These are phyloP conservation scores for Aspergillus homomorphus DNA, from an alignment of 495 filamentous ascomycete species.

Conservation along the genomic window DNA sequence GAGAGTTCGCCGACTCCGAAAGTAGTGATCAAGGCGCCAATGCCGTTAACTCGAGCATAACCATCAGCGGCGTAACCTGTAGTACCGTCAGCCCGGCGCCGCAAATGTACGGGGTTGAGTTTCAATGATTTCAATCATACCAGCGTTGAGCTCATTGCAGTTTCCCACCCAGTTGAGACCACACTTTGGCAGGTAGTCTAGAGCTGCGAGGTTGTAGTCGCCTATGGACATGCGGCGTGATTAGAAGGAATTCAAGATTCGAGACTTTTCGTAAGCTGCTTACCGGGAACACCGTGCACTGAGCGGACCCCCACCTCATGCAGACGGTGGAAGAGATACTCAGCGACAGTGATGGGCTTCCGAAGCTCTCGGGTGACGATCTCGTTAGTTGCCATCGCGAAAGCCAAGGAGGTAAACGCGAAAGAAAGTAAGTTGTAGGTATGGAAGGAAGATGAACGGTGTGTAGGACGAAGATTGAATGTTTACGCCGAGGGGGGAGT, in stretches of 20 bases:
- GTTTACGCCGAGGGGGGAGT: neutral
- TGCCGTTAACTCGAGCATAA: constrained; percentile 66
- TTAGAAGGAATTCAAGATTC: neutral
- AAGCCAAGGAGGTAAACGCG: neutral
- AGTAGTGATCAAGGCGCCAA: constrained; percentile 62
- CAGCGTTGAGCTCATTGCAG: constrained; percentile 66
- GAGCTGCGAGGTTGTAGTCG: constrained; percentile 51
- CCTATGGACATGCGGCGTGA: constrained; percentile 8
- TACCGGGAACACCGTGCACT: constrained; percentile 64
- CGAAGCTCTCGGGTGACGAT: constrained; percentile 53
- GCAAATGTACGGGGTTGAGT: neutral
- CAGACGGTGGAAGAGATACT: constrained; percentile 65
- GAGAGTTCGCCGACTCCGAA: constrained; percentile 71
- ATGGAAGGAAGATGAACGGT: neutral
- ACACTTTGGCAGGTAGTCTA: constrained; percentile 60
- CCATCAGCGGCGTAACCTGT: constrained; percentile 71
- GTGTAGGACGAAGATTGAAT: neutral
- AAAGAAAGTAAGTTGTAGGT: neutral
- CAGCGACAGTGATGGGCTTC: constrained; percentile 54
- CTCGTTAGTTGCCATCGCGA: constrained; percentile 45
- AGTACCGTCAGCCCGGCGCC: neutral
- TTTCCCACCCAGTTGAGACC: constrained; percentile 66
- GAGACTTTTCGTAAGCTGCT: constrained; percentile 18
- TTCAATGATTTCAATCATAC: constrained; percentile 29
- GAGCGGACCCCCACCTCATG: constrained; percentile 58